These are phyloP conservation scores for Austroboletus eburneus DNA, from an alignment of 768 basidiomycete species.

Conservation along the genomic window DNA sequence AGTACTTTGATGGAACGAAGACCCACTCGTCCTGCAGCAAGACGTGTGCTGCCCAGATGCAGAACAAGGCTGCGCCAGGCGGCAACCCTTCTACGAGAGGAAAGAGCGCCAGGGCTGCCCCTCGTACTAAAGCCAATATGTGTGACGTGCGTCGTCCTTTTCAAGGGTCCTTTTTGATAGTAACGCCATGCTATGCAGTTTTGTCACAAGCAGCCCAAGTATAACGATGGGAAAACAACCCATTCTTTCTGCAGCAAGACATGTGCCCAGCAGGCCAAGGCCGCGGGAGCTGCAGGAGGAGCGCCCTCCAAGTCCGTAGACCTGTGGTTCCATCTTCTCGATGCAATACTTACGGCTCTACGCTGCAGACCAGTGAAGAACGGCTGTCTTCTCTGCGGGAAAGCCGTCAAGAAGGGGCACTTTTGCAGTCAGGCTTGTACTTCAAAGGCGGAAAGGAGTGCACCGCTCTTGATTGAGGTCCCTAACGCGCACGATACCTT, in stretches of 20 bases:
- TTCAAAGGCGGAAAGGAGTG: constrained; percentile 50
- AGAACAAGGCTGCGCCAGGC: constrained; percentile 26
- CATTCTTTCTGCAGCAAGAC: constrained; percentile 64
- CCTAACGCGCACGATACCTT: constrained; percentile 58
- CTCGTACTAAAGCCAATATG: constrained; percentile 33
- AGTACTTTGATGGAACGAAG: constrained; percentile 51
- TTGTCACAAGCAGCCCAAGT: constrained; percentile 58
- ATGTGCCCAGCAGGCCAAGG: constrained; percentile 49
- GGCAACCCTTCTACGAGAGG: constrained; percentile 26
- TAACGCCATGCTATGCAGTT: constrained; percentile 34
- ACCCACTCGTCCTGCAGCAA: constrained; percentile 58
- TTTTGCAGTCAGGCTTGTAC: constrained; percentile 58
- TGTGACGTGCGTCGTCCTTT: constrained; percentile 43
- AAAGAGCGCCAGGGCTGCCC: constrained; percentile 21
- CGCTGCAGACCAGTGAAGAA: constrained; percentile 35
- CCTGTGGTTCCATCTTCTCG: constrained; percentile 16
- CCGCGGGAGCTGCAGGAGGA: constrained; percentile 25
- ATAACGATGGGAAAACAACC: constrained; percentile 50
- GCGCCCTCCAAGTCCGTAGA: constrained; percentile 31
- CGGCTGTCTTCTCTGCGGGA: constrained; percentile 59
- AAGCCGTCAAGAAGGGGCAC: constrained; percentile 55
- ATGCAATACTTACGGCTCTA: constrained; percentile 31
- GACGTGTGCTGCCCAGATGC: constrained; percentile 49
- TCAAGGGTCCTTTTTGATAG: constrained; percentile 2
- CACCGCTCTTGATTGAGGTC: constrained; percentile 57